Evolutionary conservation across 1,139 yeast genomes (phyloP).

Genomic region (Pichia sp.): DNA sequence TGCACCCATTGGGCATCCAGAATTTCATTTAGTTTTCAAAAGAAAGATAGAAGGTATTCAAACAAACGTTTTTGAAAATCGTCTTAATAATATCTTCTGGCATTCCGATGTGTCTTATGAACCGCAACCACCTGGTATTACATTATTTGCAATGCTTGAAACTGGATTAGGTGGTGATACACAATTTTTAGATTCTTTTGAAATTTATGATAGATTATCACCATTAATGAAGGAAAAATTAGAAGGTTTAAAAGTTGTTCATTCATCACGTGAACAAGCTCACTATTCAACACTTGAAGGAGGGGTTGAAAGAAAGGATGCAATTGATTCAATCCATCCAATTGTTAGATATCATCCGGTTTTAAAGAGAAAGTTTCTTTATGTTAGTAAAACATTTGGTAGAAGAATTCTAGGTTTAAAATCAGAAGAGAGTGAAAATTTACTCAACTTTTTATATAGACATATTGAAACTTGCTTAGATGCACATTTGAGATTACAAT

Average conservation of each 20-base stretch:
- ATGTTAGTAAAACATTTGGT: conserved; percentile 54
- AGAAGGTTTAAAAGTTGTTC: conserved; percentile 52
- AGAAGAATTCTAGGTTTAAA: conserved; percentile 59
- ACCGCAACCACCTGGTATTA: conserved; percentile 59
- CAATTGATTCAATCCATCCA: conserved; percentile 57
- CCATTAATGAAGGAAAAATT: conserved; percentile 51
- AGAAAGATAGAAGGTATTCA: conserved; percentile 30
- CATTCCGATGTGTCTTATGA: conserved; percentile 69
- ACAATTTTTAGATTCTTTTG: conserved; percentile 53
- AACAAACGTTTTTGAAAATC: conserved; percentile 30
- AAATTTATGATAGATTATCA: conserved; percentile 60
- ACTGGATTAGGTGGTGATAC: conserved; percentile 61
- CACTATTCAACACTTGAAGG: conserved; percentile 45
- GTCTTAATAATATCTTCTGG: conserved; percentile 39
- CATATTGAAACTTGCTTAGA: conserved; percentile 47
- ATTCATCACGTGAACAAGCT: conserved; percentile 67
- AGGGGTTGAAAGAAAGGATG: conserved; percentile 55
- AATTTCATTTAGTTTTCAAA: conserved; percentile 55
- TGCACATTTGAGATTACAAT: conserved; percentile 48
- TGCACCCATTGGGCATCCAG: conserved; percentile 50
- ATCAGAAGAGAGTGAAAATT: conserved; percentile 52
- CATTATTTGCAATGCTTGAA: conserved; percentile 58
- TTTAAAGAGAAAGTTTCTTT: conserved; percentile 53
- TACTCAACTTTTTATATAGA: conserved; percentile 45
- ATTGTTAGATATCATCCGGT: conserved; percentile 65